Percentiles rank a stretch among this genome's conserved stretches.
phyloP scores from a whole-genome alignment of 805 yeast genomes.

The Candida takata region DNA sequence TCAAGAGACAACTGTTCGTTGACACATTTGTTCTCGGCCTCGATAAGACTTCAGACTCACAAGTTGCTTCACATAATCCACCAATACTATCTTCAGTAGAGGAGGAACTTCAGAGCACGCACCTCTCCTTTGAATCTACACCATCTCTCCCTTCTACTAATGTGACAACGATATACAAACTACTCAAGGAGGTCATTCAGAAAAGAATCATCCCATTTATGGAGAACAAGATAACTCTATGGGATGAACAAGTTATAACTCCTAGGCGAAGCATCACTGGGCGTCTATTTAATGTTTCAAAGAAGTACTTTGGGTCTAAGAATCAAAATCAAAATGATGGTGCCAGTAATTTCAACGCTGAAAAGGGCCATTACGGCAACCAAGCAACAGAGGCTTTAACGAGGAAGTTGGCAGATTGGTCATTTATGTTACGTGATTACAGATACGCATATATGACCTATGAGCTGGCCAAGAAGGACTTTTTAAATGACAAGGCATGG shows the following conservation, averaged over 20 bases:
- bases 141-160: slow-evolving; percentile 12
- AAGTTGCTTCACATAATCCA: slow-evolving; percentile 17
- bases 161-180: slow-evolving; percentile 13
- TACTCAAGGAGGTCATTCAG: slow-evolving; percentile 29
- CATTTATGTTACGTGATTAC: slow-evolving; percentile 85
- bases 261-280: slow-evolving; percentile 75
- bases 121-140: slow-evolving; percentile 8
- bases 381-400: slow-evolving; percentile 64
- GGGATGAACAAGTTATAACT: slow-evolving; percentile 79
- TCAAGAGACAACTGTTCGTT: slow-evolving; percentile 31
- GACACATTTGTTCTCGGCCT: slow-evolving; percentile 22
- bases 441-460: slow-evolving; percentile 77
- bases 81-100: slow-evolving; percentile 35
- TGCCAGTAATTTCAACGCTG: slow-evolving; percentile 37
- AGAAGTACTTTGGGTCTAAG: slow-evolving; percentile 39
- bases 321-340: slow-evolving; percentile 18
- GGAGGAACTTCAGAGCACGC: slow-evolving; percentile 33
- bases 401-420: slow-evolving; percentile 86
- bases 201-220: slow-evolving; percentile 60
- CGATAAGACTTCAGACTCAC: slow-evolving; percentile 7
- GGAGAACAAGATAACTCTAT: slow-evolving; percentile 70
- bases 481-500: slow-evolving; percentile 74
- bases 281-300: slow-evolving; percentile 60
- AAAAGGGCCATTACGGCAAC: slow-evolving; percentile 52
- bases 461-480: slow-evolving; percentile 75